A percentile compares a stretch with the other conserved stretches of the same genome.
These are phyloP conservation scores for Phaffomyces thermotolerans DNA, from an alignment of 805 yeast species.

Conservation along the genomic window DNA sequence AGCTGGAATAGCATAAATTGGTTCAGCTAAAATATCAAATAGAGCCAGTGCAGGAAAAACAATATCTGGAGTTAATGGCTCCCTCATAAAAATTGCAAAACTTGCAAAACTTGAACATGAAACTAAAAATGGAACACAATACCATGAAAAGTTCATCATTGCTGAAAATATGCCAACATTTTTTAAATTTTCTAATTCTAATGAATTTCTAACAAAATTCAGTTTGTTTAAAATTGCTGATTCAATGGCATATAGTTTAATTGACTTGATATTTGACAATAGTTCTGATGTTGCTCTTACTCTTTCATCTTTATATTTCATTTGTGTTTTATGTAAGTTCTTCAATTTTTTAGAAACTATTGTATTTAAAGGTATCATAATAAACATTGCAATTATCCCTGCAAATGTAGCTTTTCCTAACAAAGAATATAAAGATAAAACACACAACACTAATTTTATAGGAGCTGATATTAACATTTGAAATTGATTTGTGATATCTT, in stretches of 20 bases:
- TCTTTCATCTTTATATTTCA: conserved; percentile 57
- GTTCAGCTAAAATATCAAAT: conserved; percentile 50
- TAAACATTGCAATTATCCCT: conserved; percentile 44
- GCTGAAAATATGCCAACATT: conserved; percentile 43
- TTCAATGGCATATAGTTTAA: conserved; percentile 68
- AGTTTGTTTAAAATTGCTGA: conserved; percentile 50
- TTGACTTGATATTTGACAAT: conserved; percentile 50
- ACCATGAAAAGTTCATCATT: conserved; percentile 49
- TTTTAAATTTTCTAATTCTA: conserved; percentile 46
- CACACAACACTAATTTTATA: conserved; percentile 43
- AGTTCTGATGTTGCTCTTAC: conserved; percentile 54
- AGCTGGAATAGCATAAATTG: conserved; percentile 52
- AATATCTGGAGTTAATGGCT: conserved; percentile 57
- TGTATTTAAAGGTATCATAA: conserved; percentile 55
- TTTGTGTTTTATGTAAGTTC: conserved; percentile 43
- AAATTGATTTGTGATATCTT: conserved; percentile 47
- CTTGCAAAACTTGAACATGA: conserved; percentile 53
- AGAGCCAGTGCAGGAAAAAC: conserved; percentile 63
- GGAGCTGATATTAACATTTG: conserved; percentile 56
- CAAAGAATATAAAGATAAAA: conserved; percentile 46
- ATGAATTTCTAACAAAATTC: conserved; percentile 45
- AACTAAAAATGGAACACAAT: conserved; percentile 56
- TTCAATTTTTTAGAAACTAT: conserved; percentile 39
- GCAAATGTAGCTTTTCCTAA: conserved; percentile 54
- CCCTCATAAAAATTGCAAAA: conserved; percentile 38